Conservation (phyloP, 2,329 filamentous ascomycete species). For the Parascedosporium putredinis region DNA sequence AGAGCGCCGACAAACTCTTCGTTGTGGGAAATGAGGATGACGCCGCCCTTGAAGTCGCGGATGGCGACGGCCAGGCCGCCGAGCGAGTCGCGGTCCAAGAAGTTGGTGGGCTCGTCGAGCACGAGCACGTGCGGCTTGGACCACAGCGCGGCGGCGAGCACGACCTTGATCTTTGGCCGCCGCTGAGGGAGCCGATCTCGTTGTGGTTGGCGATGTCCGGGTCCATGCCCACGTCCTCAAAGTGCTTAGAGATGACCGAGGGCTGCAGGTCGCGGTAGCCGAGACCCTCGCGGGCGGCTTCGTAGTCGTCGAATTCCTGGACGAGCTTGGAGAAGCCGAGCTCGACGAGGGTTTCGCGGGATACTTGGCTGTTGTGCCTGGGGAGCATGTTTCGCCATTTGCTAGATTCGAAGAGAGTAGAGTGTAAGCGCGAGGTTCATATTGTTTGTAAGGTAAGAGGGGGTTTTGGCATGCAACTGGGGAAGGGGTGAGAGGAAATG, state of each 20-base stretch:
- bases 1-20: constrained; percentile 96
- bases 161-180: constrained; percentile 98
- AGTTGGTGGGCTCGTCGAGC: constrained; percentile 97
- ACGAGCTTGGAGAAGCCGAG: constrained; percentile 87
- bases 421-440: no score
- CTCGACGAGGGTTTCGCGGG: constrained; percentile 78
- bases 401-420: constrained; percentile 25
- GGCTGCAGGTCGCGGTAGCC: constrained; percentile 91
- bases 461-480: background rate
- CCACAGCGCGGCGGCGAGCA: constrained; percentile 66
- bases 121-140: constrained; percentile 97
- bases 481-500: background rate
- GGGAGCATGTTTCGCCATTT: constrained; percentile 87
- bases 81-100: constrained; percentile 94
- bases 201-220: constrained; percentile 99
- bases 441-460: no score
- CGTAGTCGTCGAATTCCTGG: constrained; percentile 97
- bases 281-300: constrained; percentile 95
- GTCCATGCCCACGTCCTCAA: constrained; percentile 91
- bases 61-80: constrained; percentile 96
- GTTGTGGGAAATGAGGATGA: constrained; percentile 99
- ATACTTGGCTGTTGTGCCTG: constrained; percentile 88
- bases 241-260: constrained; percentile 92
- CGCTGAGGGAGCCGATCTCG: constrained; percentile 89
- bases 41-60: constrained; percentile 94